These are phyloP conservation scores for Myriosclerotinia duriaeana DNA, from an alignment of 2,329 filamentous ascomycete genomes.

Conservation along the genomic window DNA sequence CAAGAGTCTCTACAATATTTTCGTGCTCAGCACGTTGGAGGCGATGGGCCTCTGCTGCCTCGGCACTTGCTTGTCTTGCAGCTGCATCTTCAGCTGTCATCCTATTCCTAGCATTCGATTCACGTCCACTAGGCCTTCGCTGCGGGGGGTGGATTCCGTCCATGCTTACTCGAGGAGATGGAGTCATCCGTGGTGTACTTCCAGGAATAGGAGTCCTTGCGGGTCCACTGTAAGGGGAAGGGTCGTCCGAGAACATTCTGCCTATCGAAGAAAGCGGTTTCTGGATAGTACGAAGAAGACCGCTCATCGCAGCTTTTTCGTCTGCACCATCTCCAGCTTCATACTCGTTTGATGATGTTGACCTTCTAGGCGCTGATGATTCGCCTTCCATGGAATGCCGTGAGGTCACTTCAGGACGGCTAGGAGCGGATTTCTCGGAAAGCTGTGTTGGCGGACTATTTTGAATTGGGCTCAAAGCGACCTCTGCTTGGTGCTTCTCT, in stretches of 20 bases:
- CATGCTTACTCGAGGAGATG: constrained; percentile 35
- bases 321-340: constrained; percentile 56
- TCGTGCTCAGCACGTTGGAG: constrained; percentile 82
- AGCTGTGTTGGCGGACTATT: constrained; percentile 41
- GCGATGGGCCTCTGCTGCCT: constrained; percentile 80
- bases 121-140: constrained; percentile 28
- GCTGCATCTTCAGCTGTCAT: constrained; percentile 82
- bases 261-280: constrained; percentile 88
- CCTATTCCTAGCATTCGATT: constrained; percentile 29
- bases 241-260: constrained; percentile 83
- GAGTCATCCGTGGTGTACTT: constrained; percentile 43
- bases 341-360: constrained; percentile 55
- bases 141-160: constrained; percentile 32
- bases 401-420: constrained; percentile 57
- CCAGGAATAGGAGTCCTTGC: constrained; percentile 49
- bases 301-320: constrained; percentile 78
- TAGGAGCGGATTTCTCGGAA: constrained; percentile 50
- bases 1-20: constrained; percentile 89
- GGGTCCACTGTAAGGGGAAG: constrained; percentile 40
- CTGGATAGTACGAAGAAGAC: constrained; percentile 86
- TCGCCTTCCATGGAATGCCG: constrained; percentile 61
- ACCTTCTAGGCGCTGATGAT: constrained; percentile 55
- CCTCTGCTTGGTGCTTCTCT: constrained; percentile 71
- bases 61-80: constrained; percentile 84
- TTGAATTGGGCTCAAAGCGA: constrained; percentile 41